Conservation (phyloP, 2,329 filamentous ascomycete genomes). For the Xylariales sp. region DNA sequence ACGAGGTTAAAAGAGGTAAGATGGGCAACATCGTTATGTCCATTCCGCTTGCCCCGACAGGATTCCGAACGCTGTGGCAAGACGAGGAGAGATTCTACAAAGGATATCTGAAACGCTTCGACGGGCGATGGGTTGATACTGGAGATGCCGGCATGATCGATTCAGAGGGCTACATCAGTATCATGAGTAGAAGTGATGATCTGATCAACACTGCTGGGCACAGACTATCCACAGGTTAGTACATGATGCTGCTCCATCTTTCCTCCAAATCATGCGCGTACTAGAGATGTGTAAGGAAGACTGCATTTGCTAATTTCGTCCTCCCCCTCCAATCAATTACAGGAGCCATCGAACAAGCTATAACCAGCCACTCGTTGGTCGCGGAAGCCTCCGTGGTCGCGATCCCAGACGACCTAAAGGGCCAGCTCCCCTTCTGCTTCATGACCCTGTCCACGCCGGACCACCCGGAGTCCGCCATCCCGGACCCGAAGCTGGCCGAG, state of each 20-base stretch:
- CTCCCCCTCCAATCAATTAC: conserved; percentile 9
- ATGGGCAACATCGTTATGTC: conserved; percentile 93
- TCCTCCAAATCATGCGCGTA: too few relatives aligned
- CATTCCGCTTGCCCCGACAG: conserved; percentile 78
- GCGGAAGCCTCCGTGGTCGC: conserved; percentile 84
- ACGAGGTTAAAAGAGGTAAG: conserved; percentile 62
- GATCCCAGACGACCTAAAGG: conserved; percentile 81
- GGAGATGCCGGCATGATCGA: conserved; percentile 89
- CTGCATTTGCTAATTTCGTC: too few relatives aligned
- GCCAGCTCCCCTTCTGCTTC: conserved; percentile 89
- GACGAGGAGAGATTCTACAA: conserved; percentile 84
- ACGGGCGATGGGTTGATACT: conserved; percentile 82
- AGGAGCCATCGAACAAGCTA: conserved; percentile 88
- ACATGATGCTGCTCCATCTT: background rate
- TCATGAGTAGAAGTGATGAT: conserved; percentile 70
- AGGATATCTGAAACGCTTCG: conserved; percentile 78
- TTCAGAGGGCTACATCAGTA: conserved; percentile 60
- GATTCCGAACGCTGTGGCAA: conserved; percentile 79
- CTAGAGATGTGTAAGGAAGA: too few relatives aligned
- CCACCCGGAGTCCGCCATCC: conserved; percentile 47
- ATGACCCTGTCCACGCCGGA: conserved; percentile 50
- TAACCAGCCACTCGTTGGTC: conserved; percentile 73
- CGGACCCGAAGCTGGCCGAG: conserved; percentile 35
- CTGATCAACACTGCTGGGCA: conserved; percentile 96
- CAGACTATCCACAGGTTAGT: conserved; percentile 73